Base-by-base conservation (phyloP, 2,329 filamentous ascomycete genomes). In the Ascochyta clinopodiicola region DNA sequence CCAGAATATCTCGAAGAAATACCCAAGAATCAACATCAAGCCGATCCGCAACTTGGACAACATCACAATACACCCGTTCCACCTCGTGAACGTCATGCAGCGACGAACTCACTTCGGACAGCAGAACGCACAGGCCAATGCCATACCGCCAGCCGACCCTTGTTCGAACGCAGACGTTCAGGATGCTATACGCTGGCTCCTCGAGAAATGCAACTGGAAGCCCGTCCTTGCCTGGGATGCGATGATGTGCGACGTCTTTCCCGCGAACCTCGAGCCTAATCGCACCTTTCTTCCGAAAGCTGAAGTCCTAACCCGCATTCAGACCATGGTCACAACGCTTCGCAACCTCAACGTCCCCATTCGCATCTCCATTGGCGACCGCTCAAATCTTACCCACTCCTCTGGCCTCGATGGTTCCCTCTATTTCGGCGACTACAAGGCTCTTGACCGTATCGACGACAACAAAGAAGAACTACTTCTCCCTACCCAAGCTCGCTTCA, bases 201-300 rank as follows among this genome's bases (percentile, higher is more conserved):
- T 66, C 3, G 54, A 66, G 22, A 68, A 69, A 40, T 74, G 71
- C 49, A 59, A 63, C 36, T 75, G 71, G 71, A 72, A 64, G 43
- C 72, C 73, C 0, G 66, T 72, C 10, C 59, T 75, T 1, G 61
- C 66, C 8, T 75, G 72, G 73, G 71, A 73, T 17, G 62, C 38
- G 27, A 67, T 75, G 69, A 73, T 74, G 71, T 74, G 69, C 47
- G 73, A 75, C 39, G 72, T 71, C 2, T 75, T 75, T 31, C 73
- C 73, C 6, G 68, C 64, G 1, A 75, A 75, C 44, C 62, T 74
- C 15, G 70, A 72, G 44, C 62, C 65, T 9, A 66, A 44, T 32
- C 60, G 66, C 32, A 63, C 62, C 1, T 64, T 72, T 37, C 63
- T 72, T 5, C 67, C 70, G 3, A 75, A 74, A 47, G 50, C 59